Base-by-base conservation (phyloP, 2,329 filamentous ascomycete genomes). In the Ophiostoma quercus region DNA sequence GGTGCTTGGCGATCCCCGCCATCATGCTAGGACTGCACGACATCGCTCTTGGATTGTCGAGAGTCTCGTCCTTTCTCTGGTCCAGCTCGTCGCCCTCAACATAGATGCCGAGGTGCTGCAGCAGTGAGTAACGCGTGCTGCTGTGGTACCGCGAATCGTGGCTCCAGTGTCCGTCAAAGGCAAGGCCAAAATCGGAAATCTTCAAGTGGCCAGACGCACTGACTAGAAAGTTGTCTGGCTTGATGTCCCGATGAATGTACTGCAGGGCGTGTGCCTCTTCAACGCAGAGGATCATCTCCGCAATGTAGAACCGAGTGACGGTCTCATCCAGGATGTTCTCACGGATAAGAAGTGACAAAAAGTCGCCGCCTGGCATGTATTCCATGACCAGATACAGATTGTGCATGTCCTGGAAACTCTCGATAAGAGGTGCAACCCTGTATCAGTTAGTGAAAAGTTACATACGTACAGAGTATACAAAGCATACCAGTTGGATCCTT, bases 311-410 rank as follows among this genome's bases (percentile, higher is more conserved):
- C 72, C 87, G 90, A 4, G 94, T 89, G 62, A 92, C 87, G 0
- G 85, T 82, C 78, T 98, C 95, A 69, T 88, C 88, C 1, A 99
- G 83, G 2, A 92, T 87, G 72, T 95, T 93, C 76, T 96, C 91
- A 19, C 94, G 88, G 69, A 97, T 90, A 19, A 99, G 81, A 0
- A 97, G 80, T 1, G 92, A 92, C 0, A 99, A 84, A 74, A 99
- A 98, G 77, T 99, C 94, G 0, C 95, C 94, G 0, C 94, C 95
- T 1, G 96, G 90, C 92, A 97, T 97, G 77, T 96, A 99, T 71
- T 98, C 94, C 93, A 98, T 97, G 68, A 97, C 91, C 6, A 99
- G 86, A 75, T 98, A 98, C 6, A 99, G 83, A 74, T 92, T 92
- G 60, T 86, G 85, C 47, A 86, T 82, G 77, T 98, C 95, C 78